A percentile compares a stretch with the other conserved stretches of the same genome.
phyloP scores from a whole-genome alignment of 2,329 filamentous ascomycete species.

The Fusarium sp. region DNA sequence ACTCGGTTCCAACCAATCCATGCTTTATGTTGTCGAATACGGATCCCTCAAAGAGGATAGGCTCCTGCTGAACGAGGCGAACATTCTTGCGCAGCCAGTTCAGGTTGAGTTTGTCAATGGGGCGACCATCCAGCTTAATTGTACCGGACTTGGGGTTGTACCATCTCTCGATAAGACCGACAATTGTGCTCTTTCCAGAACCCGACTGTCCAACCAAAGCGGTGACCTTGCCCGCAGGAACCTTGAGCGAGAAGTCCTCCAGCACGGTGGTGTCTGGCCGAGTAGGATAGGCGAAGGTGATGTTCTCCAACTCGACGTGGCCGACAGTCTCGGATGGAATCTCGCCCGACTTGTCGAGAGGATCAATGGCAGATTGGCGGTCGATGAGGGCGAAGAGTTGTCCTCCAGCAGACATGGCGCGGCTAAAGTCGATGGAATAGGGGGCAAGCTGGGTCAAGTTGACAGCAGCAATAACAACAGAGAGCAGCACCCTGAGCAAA shows the following conservation, averaged over 20 bases:
- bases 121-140: conserved; percentile 52
- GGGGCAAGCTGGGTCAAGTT: conserved; percentile 53
- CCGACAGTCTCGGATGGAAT: conserved; percentile 46
- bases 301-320: conserved; percentile 52
- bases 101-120: conserved; percentile 50
- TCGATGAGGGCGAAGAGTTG: conserved; percentile 55
- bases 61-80: conserved; percentile 56
- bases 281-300: conserved; percentile 60
- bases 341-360: conserved; percentile 49
- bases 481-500: conserved; percentile 50
- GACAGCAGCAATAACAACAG: conserved; percentile 53
- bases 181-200: conserved; percentile 55
- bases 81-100: conserved; percentile 54
- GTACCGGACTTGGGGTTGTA: conserved; percentile 50
- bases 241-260: conserved; percentile 54
- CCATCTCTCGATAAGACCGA: conserved; percentile 55
- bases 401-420: conserved; percentile 50
- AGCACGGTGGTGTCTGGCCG: conserved; percentile 56
- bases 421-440: conserved; percentile 53
- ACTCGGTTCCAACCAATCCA: conserved; percentile 58
- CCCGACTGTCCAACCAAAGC: conserved; percentile 54
- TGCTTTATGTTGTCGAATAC: conserved; percentile 68
- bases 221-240: conserved; percentile 60
- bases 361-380: conserved; percentile 51
- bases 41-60: conserved; percentile 57